Conservation (phyloP, 2,329 filamentous ascomycete genomes). For the Fusarium agapanthi region DNA sequence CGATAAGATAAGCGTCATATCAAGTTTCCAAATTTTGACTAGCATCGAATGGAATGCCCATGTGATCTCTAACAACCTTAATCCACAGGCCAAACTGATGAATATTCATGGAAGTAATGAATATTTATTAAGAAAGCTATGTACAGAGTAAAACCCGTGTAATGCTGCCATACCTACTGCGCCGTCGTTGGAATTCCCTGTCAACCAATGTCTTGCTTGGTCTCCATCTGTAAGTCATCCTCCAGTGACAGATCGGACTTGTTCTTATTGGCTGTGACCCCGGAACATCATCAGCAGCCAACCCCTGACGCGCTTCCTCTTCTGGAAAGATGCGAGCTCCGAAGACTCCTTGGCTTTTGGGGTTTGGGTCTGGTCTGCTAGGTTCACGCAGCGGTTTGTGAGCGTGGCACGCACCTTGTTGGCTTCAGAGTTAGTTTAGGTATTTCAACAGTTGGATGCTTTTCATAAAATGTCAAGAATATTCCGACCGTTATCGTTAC, state of each 20-base stretch:
- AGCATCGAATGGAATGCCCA: neutral
- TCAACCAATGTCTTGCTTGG: constrained; percentile 2
- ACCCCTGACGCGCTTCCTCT: constrained; percentile 36
- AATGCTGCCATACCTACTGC: neutral
- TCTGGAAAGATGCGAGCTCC: constrained; percentile 23
- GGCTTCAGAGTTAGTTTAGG: neutral
- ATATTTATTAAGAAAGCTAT: neutral
- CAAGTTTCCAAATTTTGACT: neutral
- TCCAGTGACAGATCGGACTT: constrained; percentile 20
- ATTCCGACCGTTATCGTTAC: neutral
- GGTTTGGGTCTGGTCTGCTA: neutral
- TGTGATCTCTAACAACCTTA: neutral
- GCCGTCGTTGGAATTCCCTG: neutral
- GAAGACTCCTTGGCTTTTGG: constrained; percentile 19
- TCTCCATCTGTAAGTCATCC: constrained; percentile 12
- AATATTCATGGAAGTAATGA: neutral
- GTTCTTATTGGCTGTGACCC: constrained; percentile 22
- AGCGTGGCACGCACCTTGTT: neutral
- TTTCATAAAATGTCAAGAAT: neutral
- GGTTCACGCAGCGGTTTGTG: neutral
- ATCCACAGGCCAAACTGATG: no score
- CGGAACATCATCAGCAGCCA: constrained; percentile 3
- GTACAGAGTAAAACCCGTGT: no score
- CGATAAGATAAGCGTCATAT: constrained; percentile 32
- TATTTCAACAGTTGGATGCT: neutral